Conservation (phyloP, 495 filamentous ascomycete genomes). For the Penicillium canariense region DNA sequence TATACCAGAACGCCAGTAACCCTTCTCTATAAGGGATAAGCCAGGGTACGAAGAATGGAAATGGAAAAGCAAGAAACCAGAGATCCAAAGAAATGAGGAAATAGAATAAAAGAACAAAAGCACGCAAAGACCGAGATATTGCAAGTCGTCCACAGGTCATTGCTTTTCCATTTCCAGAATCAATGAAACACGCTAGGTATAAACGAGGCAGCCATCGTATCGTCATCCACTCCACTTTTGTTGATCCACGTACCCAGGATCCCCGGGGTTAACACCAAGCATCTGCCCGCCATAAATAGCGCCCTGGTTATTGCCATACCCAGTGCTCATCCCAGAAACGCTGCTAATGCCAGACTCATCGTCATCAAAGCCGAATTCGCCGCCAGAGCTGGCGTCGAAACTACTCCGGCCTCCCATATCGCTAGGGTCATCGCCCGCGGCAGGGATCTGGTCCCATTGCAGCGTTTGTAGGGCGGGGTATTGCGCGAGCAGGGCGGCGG, state of each 20-base stretch:
- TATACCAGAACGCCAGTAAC: conserved; percentile 36
- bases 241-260: conserved; percentile 28
- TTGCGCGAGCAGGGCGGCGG: conserved; percentile 82
- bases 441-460: conserved; percentile 66
- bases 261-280: conserved; percentile 33
- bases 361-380: conserved; percentile 51
- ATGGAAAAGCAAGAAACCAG: conserved; percentile 11
- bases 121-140: not conserved
- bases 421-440: conserved; percentile 56
- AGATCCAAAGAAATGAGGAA: not conserved
- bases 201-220: conserved; percentile 6
- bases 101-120: not conserved
- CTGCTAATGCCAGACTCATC: conserved; percentile 42
- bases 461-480: conserved; percentile 86
- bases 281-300: conserved; percentile 37
- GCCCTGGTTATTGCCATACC: conserved; percentile 34
- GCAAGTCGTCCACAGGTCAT: not conserved
- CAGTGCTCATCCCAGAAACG: conserved; percentile 37
- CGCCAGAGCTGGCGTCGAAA: conserved; percentile 82
- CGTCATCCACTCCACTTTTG: conserved; percentile 35
- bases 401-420: conserved; percentile 80
- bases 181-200: not conserved
- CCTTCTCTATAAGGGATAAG: conserved; percentile 23
- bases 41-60: conserved; percentile 3
- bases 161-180: not conserved